Evolutionary conservation across 495 filamentous ascomycete species (phyloP), one percentile per base, ranked within the genome.

Genomic region (Pyrenopolyporus hunteri): DNA sequence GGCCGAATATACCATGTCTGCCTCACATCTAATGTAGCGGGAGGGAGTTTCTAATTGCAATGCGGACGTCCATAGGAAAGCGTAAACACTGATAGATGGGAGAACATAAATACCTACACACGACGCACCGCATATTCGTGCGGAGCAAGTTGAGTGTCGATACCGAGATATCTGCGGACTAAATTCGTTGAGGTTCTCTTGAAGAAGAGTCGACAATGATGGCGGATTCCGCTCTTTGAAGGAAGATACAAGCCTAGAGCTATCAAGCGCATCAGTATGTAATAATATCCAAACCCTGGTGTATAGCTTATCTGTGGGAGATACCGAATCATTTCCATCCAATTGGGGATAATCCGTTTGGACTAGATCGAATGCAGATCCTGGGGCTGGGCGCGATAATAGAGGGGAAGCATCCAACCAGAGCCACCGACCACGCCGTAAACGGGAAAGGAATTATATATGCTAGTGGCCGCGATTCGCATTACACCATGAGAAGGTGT

Each of bases 261-360:
- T 55, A 44, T 54, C 32, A 42, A 47, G 28, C 19, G 14, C 20
- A 11, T 33, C 39, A 11, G 25, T n/a, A 17, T 52, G 42, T 53
- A 47, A 42, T n/a, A n/a, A n/a, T n/a, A n/a, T 39, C 14, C 17
- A 2, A 52, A 53, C 53, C 47, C 60, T 48, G 51, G 45, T 46
- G 13, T 56, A 59, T 60, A 60, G 62, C 56, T 59, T 59, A 65
- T 65, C 56, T 59, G 10, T 14, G 26, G 0, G 3, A 46, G 53
- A 67, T 63, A 53, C 64, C 64, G 64, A 67, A 59, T 29, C 28
- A 67, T 63, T 44, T 44, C 64, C 64, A 28, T 44, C 54, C 58
- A 63, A 63, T 67, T 14, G 48, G 36, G 11, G 25, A 13, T n/a
- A 2, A 8, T n/a, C 14, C 37, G 37, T 54, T 47, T 28, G 45